A percentile compares a stretch with the other conserved stretches of the same genome.
These are phyloP conservation scores for Echeveria elegans DNA, from an alignment of 164 flowering plant species.

Conservation along the genomic window DNA sequence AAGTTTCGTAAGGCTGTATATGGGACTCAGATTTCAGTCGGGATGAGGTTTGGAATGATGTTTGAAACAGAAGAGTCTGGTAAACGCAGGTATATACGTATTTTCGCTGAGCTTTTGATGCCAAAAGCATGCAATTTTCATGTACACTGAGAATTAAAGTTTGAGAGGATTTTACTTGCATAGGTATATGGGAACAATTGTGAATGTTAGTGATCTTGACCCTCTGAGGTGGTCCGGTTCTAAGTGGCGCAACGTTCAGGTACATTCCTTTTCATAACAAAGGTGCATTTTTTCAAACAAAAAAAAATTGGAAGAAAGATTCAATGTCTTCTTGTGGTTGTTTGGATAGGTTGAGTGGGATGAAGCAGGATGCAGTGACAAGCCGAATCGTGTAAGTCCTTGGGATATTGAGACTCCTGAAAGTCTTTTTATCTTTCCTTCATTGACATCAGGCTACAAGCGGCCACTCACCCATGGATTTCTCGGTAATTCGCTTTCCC, in stretches of 20 bases:
- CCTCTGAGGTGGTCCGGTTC: conserved; percentile 94
- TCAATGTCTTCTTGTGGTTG: neutral
- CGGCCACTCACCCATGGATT: conserved; percentile 54
- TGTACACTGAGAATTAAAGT: too few species aligned
- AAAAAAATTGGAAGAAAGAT: too few species aligned
- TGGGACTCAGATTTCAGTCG: conserved; percentile 72
- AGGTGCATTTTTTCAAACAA: too few species aligned
- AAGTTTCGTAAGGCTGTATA: conserved; percentile 67
- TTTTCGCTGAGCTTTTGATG: too few species aligned
- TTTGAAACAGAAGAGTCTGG: conserved; percentile 97
- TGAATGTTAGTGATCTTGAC: conserved; percentile 76
- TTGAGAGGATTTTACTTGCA: conserved; percentile 3
- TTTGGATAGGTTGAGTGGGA: conserved; percentile 89
- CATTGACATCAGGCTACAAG: conserved; percentile 70
- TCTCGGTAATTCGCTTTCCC: conserved; percentile 37
- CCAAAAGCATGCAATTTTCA: neutral
- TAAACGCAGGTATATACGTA: conserved; percentile 70
- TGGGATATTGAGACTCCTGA: conserved; percentile 99
- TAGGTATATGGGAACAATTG: conserved; percentile 96
- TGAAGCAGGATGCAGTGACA: conserved; percentile 80
- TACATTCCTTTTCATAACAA: conserved; percentile 12
- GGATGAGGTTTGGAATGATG: conserved; percentile 99
- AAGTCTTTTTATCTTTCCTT: conserved; percentile 83
- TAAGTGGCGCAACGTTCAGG: conserved; percentile 98
- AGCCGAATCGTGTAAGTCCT: conserved; percentile 69